Conservation (phyloP, 169 alveolate genomes). For the Eimeria nieschulzi region DNA sequence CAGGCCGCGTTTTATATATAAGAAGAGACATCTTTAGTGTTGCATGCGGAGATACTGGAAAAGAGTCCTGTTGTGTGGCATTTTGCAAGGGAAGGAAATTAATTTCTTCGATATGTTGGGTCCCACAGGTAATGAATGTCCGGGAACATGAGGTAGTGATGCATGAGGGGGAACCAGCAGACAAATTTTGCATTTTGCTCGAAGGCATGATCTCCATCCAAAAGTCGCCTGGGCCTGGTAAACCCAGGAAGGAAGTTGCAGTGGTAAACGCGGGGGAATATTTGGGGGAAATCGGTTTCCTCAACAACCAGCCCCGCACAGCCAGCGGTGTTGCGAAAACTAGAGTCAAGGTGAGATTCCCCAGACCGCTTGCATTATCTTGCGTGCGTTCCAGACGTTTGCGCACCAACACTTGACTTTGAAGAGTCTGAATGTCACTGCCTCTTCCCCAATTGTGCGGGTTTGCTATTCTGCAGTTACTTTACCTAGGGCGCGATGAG, state of each 20-base stretch:
- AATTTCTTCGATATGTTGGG: not conserved
- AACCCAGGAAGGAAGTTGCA: constrained; percentile 73
- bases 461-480: constrained; percentile 21
- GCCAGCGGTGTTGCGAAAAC: constrained; percentile 82
- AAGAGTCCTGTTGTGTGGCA: too few relatives aligned
- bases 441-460: not conserved
- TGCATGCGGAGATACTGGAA: too few relatives aligned
- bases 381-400: too few relatives aligned
- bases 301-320: constrained; percentile 78
- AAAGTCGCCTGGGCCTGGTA: constrained; percentile 76
- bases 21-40: too few relatives aligned
- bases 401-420: too few relatives aligned
- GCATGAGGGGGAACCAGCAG: constrained; percentile 84
- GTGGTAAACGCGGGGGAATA: constrained; percentile 80
- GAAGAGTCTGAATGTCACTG: not conserved
- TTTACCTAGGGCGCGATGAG: constrained; percentile 63
- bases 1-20: too few relatives aligned
- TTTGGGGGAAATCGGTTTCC: constrained; percentile 82
- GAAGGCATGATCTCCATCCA: constrained; percentile 84
- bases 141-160: constrained; percentile 78
- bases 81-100: not conserved
- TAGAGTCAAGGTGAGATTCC: constrained; percentile 79
- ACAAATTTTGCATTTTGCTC: constrained; percentile 79
- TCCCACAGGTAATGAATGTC: constrained; percentile 45
- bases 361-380: not conserved